These are phyloP conservation scores for Leucoagaricus sp. DNA, from an alignment of 1,284 basidiomycete species.

Conservation along the genomic window DNA sequence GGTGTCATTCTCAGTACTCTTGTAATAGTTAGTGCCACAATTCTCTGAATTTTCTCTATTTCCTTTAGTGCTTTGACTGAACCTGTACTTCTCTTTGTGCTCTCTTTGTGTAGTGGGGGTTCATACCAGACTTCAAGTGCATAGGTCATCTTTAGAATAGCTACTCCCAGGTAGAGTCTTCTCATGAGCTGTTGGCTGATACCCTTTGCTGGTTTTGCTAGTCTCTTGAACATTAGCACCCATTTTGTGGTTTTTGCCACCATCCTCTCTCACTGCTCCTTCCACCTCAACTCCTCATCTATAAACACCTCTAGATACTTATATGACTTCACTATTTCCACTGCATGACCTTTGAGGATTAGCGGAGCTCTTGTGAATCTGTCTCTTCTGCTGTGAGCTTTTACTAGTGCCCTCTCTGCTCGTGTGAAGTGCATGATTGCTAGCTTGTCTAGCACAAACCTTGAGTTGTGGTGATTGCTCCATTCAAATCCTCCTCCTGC, in stretches of 20 bases:
- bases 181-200: constrained; percentile 21
- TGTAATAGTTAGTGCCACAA: constrained; percentile 20
- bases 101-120: constrained; percentile 19
- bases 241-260: constrained; percentile 29
- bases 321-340: constrained; percentile 14
- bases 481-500: constrained; percentile 25
- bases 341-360: constrained; percentile 4
- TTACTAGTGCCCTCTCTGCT: not conserved
- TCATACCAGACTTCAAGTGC: constrained; percentile 36
- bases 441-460: constrained; percentile 26
- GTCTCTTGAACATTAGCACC: constrained; percentile 19
- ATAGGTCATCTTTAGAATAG: constrained; percentile 36
- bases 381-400: not conserved
- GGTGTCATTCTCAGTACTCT: constrained; percentile 19
- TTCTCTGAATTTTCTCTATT: constrained; percentile 19
- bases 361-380: constrained; percentile 3
- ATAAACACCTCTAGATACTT: constrained; percentile 38
- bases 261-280: constrained; percentile 27
- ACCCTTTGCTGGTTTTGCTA: constrained; percentile 22
- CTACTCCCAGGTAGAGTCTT: constrained; percentile 30
- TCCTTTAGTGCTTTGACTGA: constrained; percentile 15
- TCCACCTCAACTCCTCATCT: constrained; percentile 33
- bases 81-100: constrained; percentile 6
- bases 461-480: constrained; percentile 28
- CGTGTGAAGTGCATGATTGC: constrained; percentile 23